A percentile compares a stretch with the other conserved stretches of the same genome.
Evolutionary conservation across 305 asterid species (phyloP).

Genomic region (Fraxinus latifolia): DNA sequence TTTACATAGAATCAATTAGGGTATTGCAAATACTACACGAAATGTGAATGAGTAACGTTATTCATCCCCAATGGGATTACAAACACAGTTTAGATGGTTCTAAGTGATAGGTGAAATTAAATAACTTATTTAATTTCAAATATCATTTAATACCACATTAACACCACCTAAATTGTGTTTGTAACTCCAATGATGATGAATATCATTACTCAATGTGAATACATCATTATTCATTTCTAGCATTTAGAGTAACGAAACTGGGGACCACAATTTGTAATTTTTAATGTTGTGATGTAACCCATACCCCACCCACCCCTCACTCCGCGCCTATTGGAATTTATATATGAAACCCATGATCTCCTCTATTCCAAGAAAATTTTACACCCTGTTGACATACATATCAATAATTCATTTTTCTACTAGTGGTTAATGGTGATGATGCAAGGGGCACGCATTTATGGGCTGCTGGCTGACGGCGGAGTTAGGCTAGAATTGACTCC

Average conservation of each 20-base stretch:
- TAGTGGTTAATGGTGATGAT: conserved; percentile 37
- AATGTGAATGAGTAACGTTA: no score
- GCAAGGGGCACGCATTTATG: conserved; percentile 52
- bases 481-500: conserved; percentile 70
- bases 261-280: not conserved
- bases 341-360: not conserved
- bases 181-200: no score
- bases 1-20: no score
- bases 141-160: no score
- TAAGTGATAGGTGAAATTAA: no score
- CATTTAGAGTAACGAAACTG: not conserved
- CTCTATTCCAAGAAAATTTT: not conserved
- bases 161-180: no score
- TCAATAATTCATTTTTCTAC: not conserved
- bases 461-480: conserved; percentile 42
- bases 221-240: no score
- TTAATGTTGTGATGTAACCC: not conserved
- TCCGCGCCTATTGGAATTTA: not conserved
- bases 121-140: no score
- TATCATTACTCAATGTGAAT: no score
- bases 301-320: not conserved
- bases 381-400: not conserved
- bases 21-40: no score
- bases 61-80: no score
- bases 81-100: no score